Evolutionary conservation across 148 eudicot genomes (phyloP), one percentile per base, ranked within the genome.

Genomic region (Selenicereus undatus): DNA sequence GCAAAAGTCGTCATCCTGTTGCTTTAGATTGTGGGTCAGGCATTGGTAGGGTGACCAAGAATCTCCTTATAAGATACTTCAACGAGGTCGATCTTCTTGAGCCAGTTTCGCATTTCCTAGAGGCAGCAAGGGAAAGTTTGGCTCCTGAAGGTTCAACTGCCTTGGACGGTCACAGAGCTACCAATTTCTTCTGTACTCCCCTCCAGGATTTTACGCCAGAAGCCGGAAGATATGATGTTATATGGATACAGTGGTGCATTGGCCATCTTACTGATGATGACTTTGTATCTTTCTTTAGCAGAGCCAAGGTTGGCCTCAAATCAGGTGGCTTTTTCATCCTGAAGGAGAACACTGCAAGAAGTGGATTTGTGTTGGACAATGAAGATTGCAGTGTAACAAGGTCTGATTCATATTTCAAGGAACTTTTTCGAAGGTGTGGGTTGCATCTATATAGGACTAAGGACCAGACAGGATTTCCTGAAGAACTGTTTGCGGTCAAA

Each of bases 191-290:
- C 62, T 92, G 98, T 83, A 79, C 82, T n/a, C 99, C 99, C 29
- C 97, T 96, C 85, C 97, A 95, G 98, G 99, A 96, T 81, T 96
- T 96, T 74, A 89, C 97, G 62, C 99, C 98, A 51, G 94, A 88
- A 72, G 80, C 84, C 78, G 86, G 86, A 88, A 90, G 97, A 80
- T 96, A 93, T 79, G 95, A 96, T 88, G 89, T 93, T 79, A 96
- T 96, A 85, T 96, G 99, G 99, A 73, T 96, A 56, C 99, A 96
- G 82, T 96, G 99, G 99, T 96, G 99, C 90, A 93, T 96, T 72
- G 98, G 97, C 26, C 98, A 96, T 89, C 97, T 96, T 71, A 82
- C 97, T 24, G 99, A 96, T 83, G 98, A 96, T 80, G 99, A 96
- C 78, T 92, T 96, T 51, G 78, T 96, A 32, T 84, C 99, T 50